phyloP scores from a whole-genome alignment of 768 basidiomycete genomes.

The Trametes cinnabarina region DNA sequence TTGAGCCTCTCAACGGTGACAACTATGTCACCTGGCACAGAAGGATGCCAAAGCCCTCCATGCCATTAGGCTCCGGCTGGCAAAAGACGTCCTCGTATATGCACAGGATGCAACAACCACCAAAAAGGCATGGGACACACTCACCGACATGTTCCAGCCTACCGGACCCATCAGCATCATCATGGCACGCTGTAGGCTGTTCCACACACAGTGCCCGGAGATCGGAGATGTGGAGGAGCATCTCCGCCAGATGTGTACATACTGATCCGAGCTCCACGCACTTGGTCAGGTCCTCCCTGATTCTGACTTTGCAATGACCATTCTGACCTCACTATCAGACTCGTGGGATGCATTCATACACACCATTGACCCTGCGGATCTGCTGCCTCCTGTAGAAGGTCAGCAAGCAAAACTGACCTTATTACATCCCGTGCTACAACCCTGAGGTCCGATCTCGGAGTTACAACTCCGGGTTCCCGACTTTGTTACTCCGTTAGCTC shows the following conservation, averaged over 20 bases:
- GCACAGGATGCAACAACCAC: too few relatives aligned
- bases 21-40: too few relatives aligned
- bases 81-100: too few relatives aligned
- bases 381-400: neutral
- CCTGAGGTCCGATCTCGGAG: too few relatives aligned
- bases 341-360: slow-evolving; percentile 37
- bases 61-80: too few relatives aligned
- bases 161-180: slow-evolving; percentile 31
- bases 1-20: too few relatives aligned
- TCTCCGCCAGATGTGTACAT: slow-evolving; percentile 27
- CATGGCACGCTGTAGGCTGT: slow-evolving; percentile 27
- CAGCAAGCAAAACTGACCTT: neutral
- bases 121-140: too few relatives aligned
- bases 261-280: slow-evolving; percentile 25
- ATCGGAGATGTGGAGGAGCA: slow-evolving; percentile 33
- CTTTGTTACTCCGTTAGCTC: too few relatives aligned
- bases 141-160: slow-evolving; percentile 30
- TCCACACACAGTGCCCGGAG: slow-evolving; percentile 30
- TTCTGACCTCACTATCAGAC: slow-evolving; percentile 36
- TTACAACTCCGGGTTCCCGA: too few relatives aligned
- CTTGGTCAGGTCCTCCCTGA: slow-evolving; percentile 28
- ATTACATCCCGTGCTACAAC: too few relatives aligned
- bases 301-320: slow-evolving; percentile 31
- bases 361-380: slow-evolving; percentile 9
- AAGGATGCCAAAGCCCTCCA: too few relatives aligned